Percentiles rank a stretch among this genome's conserved stretches.
phyloP scores from a whole-genome alignment of 257 asterid genomes.

The Orobanche coerulescens region DNA sequence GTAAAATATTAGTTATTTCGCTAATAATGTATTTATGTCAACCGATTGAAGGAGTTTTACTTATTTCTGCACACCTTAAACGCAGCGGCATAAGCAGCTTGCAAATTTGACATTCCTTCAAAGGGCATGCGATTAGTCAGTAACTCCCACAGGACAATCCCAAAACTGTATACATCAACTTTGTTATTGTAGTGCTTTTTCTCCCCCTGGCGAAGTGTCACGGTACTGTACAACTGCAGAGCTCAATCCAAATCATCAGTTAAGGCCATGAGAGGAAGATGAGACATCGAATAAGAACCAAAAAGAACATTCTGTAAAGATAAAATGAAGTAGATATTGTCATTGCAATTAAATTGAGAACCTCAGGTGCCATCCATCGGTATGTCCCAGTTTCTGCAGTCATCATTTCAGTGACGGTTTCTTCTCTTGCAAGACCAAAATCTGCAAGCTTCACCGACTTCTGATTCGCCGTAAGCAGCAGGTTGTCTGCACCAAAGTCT shows the following conservation, averaged over 20 bases:
- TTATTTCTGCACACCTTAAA: conserved; percentile 69
- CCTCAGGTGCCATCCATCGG: conserved; percentile 99
- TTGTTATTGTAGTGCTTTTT: conserved; percentile 95
- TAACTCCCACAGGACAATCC: conserved; percentile 87
- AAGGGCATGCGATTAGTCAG: conserved; percentile 92
- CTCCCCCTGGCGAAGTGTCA: conserved; percentile 93
- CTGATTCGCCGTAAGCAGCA: conserved; percentile 86
- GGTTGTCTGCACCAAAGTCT: conserved; percentile 66
- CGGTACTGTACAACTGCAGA: conserved; percentile 94
- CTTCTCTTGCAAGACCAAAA: conserved; percentile 99
- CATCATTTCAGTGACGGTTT: conserved; percentile 95
- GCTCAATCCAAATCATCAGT: conserved; percentile 13
- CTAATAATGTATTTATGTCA: too few species aligned
- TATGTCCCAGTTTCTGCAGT: conserved; percentile 98
- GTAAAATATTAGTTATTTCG: too few species aligned
- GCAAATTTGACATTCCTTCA: conserved; percentile 97
- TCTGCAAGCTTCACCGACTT: conserved; percentile 96
- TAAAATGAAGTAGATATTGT: too few species aligned
- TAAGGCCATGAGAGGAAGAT: background rate
- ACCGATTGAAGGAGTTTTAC: background rate
- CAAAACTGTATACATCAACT: conserved; percentile 94
- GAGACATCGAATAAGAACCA: background rate
- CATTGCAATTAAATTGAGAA: conserved; percentile 34
- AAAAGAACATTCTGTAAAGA: background rate
- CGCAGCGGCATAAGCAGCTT: conserved; percentile 99